A percentile compares a stretch with the other conserved stretches of the same genome.
Evolutionary conservation across 768 basidiomycete genomes (phyloP).

Genomic region (Tricholoma furcatifolium): DNA sequence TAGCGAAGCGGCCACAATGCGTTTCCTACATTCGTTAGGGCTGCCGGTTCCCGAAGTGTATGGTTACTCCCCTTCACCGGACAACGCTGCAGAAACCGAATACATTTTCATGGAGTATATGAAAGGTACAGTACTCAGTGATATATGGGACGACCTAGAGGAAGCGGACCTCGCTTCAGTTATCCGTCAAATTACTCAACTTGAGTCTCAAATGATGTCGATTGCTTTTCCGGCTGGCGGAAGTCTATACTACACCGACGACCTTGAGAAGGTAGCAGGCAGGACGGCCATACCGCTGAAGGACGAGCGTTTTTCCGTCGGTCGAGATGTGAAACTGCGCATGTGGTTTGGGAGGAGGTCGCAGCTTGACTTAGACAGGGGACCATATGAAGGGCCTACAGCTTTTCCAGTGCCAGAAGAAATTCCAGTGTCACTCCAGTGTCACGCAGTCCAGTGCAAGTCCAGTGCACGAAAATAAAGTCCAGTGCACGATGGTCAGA

Average conservation of each 20-base stretch:
- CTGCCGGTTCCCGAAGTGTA: background rate
- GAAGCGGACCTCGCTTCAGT: background rate
- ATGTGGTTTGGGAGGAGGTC: background rate
- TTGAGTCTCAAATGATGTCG: too few species aligned
- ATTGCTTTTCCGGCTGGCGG: too few species aligned
- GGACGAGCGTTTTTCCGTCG: too few species aligned
- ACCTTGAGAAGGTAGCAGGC: too few species aligned
- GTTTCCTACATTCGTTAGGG: conserved; percentile 19
- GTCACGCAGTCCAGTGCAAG: too few species aligned
- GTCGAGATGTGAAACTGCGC: background rate
- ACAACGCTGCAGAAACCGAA: background rate
- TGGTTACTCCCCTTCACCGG: background rate
- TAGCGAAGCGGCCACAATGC: conserved; percentile 27
- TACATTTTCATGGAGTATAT: conserved; percentile 1
- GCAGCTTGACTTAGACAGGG: background rate
- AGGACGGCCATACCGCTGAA: too few species aligned
- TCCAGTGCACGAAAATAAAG: too few species aligned
- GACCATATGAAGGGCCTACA: too few species aligned
- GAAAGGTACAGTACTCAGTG: background rate
- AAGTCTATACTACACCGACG: too few species aligned
- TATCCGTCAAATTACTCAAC: conserved; percentile 27
- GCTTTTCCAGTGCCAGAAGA: too few species aligned
- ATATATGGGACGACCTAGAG: background rate
- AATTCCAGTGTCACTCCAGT: too few species aligned
- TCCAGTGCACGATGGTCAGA: too few species aligned